Evolutionary conservation across 2,329 filamentous ascomycete genomes (phyloP).

Genomic region (Pyricularia sp.): DNA sequence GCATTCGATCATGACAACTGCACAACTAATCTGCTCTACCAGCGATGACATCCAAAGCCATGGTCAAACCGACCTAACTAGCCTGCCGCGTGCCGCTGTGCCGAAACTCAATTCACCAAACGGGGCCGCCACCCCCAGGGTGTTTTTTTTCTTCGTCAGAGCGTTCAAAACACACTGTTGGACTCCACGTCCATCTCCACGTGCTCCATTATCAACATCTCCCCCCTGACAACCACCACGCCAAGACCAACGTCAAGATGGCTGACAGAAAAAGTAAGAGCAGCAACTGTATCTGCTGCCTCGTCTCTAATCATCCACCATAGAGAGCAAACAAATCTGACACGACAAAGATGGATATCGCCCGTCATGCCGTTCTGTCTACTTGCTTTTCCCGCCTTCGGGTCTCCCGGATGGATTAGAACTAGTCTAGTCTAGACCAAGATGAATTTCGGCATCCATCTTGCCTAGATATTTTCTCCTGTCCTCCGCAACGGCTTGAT

Average conservation of each 20-base stretch:
- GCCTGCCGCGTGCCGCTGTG: neutral
- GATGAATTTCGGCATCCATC: neutral
- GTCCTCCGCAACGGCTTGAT: neutral
- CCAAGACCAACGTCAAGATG: neutral
- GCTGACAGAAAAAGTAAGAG: neutral
- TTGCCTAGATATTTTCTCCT: neutral
- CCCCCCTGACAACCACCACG: neutral
- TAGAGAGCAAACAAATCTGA: neutral
- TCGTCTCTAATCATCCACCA: neutral
- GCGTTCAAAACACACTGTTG: neutral
- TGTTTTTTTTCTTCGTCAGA: neutral
- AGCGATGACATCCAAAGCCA: neutral
- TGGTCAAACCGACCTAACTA: neutral
- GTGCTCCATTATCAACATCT: neutral
- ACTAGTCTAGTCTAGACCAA: no score
- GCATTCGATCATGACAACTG: neutral
- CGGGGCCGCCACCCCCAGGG: neutral
- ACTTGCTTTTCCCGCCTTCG: neutral
- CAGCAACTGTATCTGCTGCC: neutral
- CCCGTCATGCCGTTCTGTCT: neutral
- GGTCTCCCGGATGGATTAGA: neutral
- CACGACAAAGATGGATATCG: neutral
- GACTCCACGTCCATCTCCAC: neutral
- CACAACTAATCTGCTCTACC: neutral
- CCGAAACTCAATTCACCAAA: neutral